Evolutionary conservation across 768 basidiomycete species (phyloP).

Genomic region (Pisolithus albus): DNA sequence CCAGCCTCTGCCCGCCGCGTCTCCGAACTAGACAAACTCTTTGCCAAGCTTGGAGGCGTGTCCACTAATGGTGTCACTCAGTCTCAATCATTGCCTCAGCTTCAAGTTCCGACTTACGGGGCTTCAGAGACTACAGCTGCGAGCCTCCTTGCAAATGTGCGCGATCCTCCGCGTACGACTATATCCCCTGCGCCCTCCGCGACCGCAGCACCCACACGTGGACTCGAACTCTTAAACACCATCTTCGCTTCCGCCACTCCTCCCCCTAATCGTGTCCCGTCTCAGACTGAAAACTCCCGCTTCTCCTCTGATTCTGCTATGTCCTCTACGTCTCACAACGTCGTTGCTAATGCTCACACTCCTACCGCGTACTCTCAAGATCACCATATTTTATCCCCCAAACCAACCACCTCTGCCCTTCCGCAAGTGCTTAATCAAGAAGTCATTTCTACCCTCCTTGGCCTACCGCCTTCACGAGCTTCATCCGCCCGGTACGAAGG

Average conservation of each 20-base stretch:
- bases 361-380: slow-evolving; percentile 21
- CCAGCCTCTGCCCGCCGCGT: slow-evolving; percentile 12
- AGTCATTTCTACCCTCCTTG: slow-evolving; percentile 59
- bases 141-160: slow-evolving; percentile 41
- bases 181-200: slow-evolving; percentile 25
- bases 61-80: slow-evolving; percentile 9
- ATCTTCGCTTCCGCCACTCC: slow-evolving; percentile 67
- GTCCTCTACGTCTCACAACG: slow-evolving; percentile 5
- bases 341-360: slow-evolving; percentile 8
- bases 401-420: slow-evolving; percentile 43
- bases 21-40: slow-evolving; percentile 39
- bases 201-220: slow-evolving; percentile 32
- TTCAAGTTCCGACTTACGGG: slow-evolving; percentile 14
- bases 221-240: slow-evolving; percentile 53
- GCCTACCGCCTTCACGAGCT: slow-evolving; percentile 38
- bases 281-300: slow-evolving; percentile 9
- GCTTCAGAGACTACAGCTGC: slow-evolving; percentile 31
- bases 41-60: slow-evolving; percentile 32
- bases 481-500: slow-evolving; percentile 46
- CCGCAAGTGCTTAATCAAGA: slow-evolving; percentile 69
- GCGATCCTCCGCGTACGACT: slow-evolving; percentile 33
- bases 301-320: slow-evolving; percentile 16
- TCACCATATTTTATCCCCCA: slow-evolving; percentile 46
- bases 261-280: slow-evolving; percentile 15
- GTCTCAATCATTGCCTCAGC: slow-evolving; percentile 4